These are phyloP conservation scores for Aspergillus conjunctus DNA, from an alignment of 495 filamentous ascomycete species.

Conservation along the genomic window DNA sequence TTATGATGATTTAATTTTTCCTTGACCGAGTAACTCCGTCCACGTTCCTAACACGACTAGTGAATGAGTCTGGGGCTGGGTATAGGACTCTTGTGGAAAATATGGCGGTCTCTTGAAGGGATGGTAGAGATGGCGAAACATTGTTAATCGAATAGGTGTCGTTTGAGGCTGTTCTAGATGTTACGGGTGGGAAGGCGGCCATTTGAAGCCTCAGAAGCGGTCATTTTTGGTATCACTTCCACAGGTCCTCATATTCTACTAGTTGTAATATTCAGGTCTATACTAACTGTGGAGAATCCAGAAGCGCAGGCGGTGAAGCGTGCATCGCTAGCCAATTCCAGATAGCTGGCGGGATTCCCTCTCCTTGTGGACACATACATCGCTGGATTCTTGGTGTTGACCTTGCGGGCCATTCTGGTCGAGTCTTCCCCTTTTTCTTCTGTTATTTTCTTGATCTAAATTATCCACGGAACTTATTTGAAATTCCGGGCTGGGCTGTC, in stretches of 20 bases:
- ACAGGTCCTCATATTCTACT: no score
- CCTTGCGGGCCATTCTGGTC: slow-evolving; percentile 24
- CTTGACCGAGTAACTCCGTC: not conserved
- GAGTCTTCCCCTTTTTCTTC: slow-evolving; percentile 15
- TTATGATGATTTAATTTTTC: slow-evolving; percentile 11
- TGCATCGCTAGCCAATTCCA: slow-evolving; percentile 25
- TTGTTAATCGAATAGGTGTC: no score
- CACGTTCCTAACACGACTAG: no score
- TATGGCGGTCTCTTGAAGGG: no score
- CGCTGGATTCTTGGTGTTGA: slow-evolving; percentile 25
- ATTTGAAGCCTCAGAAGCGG: no score
- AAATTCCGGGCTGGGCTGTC: slow-evolving; percentile 37
- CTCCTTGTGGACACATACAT: slow-evolving; percentile 56
- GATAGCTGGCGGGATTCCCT: slow-evolving; percentile 43
- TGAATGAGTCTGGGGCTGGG: no score
- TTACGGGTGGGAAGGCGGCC: no score
- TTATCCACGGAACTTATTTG: slow-evolving; percentile 11
- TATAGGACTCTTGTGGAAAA: no score
- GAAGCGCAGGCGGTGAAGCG: slow-evolving; percentile 45
- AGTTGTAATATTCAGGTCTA: not conserved
- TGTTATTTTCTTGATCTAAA: not conserved
- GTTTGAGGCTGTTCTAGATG: no score
- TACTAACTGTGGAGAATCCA: not conserved
- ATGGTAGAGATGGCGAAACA: no score
- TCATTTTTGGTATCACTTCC: no score